These are phyloP conservation scores for Cystofilobasidium bisporidii DNA, from an alignment of 768 basidiomycete genomes.

Conservation along the genomic window DNA sequence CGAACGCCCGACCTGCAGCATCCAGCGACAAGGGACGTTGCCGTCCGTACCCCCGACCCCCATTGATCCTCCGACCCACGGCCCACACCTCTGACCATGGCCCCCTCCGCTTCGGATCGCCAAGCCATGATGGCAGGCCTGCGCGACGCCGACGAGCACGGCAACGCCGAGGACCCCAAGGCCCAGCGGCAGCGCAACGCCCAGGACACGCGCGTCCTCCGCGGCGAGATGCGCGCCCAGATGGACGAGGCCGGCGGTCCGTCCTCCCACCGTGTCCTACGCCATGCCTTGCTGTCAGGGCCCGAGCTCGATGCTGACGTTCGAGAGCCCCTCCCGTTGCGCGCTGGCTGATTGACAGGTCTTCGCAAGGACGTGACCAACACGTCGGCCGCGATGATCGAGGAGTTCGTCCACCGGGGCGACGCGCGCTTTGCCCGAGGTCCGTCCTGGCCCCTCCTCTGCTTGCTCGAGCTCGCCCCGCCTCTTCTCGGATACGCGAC, in stretches of 20 bases:
- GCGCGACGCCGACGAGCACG: not conserved
- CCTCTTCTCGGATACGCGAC: too few relatives aligned
- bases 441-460: slow-evolving; percentile 13
- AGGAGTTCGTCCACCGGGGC: slow-evolving; percentile 23
- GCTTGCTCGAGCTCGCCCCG: too few relatives aligned
- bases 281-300: not conserved
- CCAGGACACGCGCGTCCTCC: not conserved
- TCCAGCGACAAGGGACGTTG: too few relatives aligned
- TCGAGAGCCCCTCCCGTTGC: not conserved
- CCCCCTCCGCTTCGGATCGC: slow-evolving; percentile 1
- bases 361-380: slow-evolving; percentile 40
- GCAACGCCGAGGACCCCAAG: not conserved
- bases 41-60: too few relatives aligned
- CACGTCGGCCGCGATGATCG: slow-evolving; percentile 29
- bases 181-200: not conserved
- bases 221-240: not conserved
- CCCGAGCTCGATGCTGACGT: not conserved
- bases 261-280: not conserved
- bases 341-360: slow-evolving; percentile 45
- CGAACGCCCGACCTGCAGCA: too few relatives aligned
- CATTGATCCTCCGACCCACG: too few relatives aligned
- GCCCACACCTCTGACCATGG: not conserved
- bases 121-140: slow-evolving; percentile 6
- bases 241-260: not conserved
- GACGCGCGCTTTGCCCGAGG: slow-evolving; percentile 33